Percentiles rank a stretch among this genome's conserved stretches.
Evolutionary conservation across 257 asterid genomes (phyloP).

Genomic region (Anisodus acutangulus): DNA sequence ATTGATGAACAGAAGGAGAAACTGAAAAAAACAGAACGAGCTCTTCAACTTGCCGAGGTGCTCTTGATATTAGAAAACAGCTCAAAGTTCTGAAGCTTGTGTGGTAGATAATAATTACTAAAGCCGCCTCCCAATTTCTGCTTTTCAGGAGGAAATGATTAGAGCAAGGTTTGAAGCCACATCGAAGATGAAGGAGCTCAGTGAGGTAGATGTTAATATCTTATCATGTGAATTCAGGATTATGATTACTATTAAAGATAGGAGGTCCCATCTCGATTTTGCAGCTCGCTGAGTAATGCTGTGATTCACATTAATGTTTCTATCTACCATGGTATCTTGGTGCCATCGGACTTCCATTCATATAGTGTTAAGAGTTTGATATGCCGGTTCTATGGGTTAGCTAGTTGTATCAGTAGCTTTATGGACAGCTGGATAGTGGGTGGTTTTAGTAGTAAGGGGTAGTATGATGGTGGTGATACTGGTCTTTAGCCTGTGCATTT

Average conservation of each 20-base stretch:
- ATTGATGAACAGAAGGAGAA: conserved; percentile 68
- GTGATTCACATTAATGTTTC: neutral
- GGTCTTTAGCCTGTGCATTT: neutral
- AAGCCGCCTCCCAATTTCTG: conserved; percentile 20
- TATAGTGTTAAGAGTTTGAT: neutral
- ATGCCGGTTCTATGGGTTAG: neutral
- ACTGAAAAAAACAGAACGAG: conserved; percentile 87
- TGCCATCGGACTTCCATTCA: neutral
- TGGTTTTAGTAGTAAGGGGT: neutral
- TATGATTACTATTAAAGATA: neutral
- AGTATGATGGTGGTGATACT: neutral
- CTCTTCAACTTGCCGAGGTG: conserved; percentile 94
- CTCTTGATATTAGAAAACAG: conserved; percentile 25
- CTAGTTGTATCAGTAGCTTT: neutral
- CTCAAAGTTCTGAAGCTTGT: conserved; percentile 20
- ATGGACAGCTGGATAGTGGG: neutral
- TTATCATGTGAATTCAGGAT: conserved; percentile 16
- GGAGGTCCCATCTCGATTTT: conserved; percentile 13
- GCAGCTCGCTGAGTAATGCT: neutral
- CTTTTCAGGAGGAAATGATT: conserved; percentile 83
- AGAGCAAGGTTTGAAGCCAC: conserved; percentile 78
- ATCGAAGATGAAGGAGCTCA: conserved; percentile 63
- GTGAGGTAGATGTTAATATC: conserved; percentile 56
- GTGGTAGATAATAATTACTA: conserved; percentile 12
- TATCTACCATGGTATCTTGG: neutral